Evolutionary conservation across 257 asterid genomes (phyloP).

Genomic region (Solanum chilense): DNA sequence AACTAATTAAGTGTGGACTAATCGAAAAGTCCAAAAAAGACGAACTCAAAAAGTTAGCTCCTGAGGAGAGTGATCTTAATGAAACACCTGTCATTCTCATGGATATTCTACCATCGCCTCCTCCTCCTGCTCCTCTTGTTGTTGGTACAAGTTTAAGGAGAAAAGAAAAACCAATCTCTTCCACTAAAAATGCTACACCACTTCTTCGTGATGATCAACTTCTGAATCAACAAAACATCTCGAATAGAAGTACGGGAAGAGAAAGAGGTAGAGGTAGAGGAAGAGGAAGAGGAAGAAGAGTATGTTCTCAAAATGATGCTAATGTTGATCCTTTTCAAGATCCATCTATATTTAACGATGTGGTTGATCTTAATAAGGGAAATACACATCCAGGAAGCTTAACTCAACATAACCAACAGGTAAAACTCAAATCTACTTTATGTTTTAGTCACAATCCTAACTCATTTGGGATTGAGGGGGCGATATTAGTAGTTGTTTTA

Average conservation of each 20-base stretch:
- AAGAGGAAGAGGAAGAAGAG: constrained; percentile 3
- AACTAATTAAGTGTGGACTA: neutral
- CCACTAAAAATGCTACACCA: too few species aligned
- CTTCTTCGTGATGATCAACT: neutral
- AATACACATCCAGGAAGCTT: neutral
- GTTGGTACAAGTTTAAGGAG: too few species aligned
- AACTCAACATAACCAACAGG: neutral
- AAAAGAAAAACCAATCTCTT: too few species aligned
- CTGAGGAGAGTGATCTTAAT: neutral
- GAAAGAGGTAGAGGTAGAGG: too few species aligned
- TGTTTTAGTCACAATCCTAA: neutral
- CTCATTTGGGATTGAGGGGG: neutral
- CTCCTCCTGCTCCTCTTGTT: neutral
- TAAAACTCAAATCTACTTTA: neutral
- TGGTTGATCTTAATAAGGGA: neutral
- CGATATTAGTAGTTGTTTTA: neutral
- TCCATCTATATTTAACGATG: neutral
- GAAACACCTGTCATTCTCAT: neutral
- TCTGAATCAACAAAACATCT: neutral
- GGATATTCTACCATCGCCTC: neutral
- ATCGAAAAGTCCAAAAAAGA: neutral
- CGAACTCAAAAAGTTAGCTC: neutral
- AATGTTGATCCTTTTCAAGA: neutral
- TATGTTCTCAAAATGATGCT: neutral
- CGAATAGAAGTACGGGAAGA: neutral